Evolutionary conservation across 345 rosid species (phyloP).

Genomic region (Microthlaspi erraticum): DNA sequence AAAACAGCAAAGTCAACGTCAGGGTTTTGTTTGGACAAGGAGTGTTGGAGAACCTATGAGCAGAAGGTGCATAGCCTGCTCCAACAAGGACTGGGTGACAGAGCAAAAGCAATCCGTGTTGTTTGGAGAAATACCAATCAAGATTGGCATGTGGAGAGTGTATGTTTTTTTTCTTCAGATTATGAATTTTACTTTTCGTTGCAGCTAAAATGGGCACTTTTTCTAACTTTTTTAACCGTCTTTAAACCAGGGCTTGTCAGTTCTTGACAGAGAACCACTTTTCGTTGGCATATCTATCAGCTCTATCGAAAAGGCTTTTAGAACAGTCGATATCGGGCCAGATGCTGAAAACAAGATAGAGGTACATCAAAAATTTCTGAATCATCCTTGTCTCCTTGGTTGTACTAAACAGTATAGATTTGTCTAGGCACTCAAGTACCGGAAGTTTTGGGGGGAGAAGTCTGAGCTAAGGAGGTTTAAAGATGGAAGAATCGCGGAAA

Average conservation of each 20-base stretch:
- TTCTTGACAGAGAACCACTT: constrained; percentile 64
- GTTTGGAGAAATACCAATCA: constrained; percentile 70
- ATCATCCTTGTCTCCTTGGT: constrained; percentile 26
- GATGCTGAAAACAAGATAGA: constrained; percentile 88
- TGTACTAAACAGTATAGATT: constrained; percentile 20
- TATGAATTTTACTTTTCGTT: constrained; percentile 9
- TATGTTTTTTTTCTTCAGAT: constrained; percentile 42
- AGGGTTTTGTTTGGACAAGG: constrained; percentile 88
- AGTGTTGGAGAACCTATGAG: constrained; percentile 89
- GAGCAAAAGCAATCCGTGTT: constrained; percentile 76
- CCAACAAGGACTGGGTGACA: constrained; percentile 74
- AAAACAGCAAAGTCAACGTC: constrained; percentile 49
- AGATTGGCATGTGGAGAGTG: constrained; percentile 68
- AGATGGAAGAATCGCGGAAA: constrained; percentile 95
- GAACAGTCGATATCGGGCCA: constrained; percentile 87
- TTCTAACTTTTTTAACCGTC: constrained; percentile 25
- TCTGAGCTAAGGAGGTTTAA: constrained; percentile 91
- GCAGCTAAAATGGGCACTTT: not conserved
- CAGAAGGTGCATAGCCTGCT: constrained; percentile 70
- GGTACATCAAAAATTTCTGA: constrained; percentile 48
- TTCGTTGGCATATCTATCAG: constrained; percentile 77
- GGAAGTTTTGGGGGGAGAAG: constrained; percentile 89
- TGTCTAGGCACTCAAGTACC: constrained; percentile 67
- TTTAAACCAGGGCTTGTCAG: constrained; percentile 69
- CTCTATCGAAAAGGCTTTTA: constrained; percentile 72